Percentiles rank a stretch among this genome's conserved stretches.
These are phyloP conservation scores for Goffeauzyma gilvescens DNA, from an alignment of 768 basidiomycete species.

Conservation along the genomic window DNA sequence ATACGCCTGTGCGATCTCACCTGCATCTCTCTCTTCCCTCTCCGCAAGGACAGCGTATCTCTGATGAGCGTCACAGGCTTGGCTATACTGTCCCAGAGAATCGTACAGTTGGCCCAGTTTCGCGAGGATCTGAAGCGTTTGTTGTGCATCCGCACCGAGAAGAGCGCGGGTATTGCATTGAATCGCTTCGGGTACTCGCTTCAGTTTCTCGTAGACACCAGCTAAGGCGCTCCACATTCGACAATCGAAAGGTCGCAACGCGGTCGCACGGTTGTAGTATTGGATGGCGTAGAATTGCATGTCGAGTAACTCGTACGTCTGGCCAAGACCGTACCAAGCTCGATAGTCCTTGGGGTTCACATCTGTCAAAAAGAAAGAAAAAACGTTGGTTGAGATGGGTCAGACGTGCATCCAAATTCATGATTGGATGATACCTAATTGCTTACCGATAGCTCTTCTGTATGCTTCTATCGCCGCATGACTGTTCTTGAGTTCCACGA, in stretches of 20 bases:
- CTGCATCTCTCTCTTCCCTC: constrained; percentile 44
- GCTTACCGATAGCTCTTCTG: constrained; percentile 75
- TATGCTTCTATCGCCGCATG: constrained; percentile 98
- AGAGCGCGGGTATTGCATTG: constrained; percentile 81
- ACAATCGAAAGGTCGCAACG: constrained; percentile 82
- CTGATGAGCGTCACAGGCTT: constrained; percentile 41
- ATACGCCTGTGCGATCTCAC: constrained; percentile 66
- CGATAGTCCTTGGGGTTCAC: constrained; percentile 91
- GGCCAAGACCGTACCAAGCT: constrained; percentile 96
- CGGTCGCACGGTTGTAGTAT: constrained; percentile 90
- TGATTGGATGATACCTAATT: background rate
- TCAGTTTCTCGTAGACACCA: constrained; percentile 79
- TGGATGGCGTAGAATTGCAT: constrained; percentile 93
- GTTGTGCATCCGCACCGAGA: constrained; percentile 25
- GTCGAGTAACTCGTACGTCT: constrained; percentile 86
- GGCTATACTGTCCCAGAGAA: constrained; percentile 9
- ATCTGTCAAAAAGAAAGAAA: constrained; percentile 38
- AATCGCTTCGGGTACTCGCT: constrained; percentile 70
- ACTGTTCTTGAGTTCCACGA: constrained; percentile 95
- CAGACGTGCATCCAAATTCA: background rate
- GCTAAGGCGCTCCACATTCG: constrained; percentile 91
- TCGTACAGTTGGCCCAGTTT: constrained; percentile 28
- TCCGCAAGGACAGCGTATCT: constrained; percentile 34
- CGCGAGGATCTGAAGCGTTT: constrained; percentile 24
- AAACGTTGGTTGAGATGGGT: background rate